Conservation (phyloP, 768 basidiomycete genomes). For the Hypholoma sublateritium region DNA sequence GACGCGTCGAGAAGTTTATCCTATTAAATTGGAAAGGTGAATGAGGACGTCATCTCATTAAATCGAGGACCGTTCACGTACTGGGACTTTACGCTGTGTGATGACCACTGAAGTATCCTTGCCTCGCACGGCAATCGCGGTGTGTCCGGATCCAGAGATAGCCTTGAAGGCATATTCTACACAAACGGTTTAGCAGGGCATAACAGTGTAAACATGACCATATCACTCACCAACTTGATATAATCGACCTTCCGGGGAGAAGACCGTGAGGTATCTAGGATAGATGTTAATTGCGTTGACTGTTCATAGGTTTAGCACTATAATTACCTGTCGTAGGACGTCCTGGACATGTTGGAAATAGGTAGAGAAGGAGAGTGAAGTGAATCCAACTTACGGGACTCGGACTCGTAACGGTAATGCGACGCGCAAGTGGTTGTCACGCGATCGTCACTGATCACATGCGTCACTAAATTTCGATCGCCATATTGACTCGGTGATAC, state of each 20-base stretch:
- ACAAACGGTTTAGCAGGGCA: slow-evolving; percentile 11
- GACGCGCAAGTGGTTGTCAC: slow-evolving; percentile 61
- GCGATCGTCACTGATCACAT: slow-evolving; percentile 35
- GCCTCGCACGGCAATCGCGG: slow-evolving; percentile 88
- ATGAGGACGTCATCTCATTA: slow-evolving; percentile 14
- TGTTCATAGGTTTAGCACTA: not conserved
- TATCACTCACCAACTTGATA: slow-evolving; percentile 90
- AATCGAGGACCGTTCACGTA: slow-evolving; percentile 39
- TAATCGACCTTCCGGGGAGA: slow-evolving; percentile 94
- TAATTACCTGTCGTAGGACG: slow-evolving; percentile 84
- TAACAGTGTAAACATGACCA: not conserved
- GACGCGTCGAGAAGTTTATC: slow-evolving; percentile 96
- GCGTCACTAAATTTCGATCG: slow-evolving; percentile 22
- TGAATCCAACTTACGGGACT: slow-evolving; percentile 10
- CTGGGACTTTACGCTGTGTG: slow-evolving; percentile 98
- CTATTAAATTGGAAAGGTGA: slow-evolving; percentile 38
- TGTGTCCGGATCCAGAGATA: slow-evolving; percentile 95
- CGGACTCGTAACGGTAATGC: no score
- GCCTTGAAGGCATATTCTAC: slow-evolving; percentile 99
- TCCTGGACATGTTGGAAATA: slow-evolving; percentile 74
- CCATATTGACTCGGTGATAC: not conserved
- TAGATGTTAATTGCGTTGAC: not conserved
- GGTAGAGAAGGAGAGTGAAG: slow-evolving; percentile 20
- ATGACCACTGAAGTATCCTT: slow-evolving; percentile 95
- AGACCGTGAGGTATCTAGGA: slow-evolving; percentile 88